phyloP scores from a whole-genome alignment of 2,329 filamentous ascomycete species.

The Talaromyces sp. region DNA sequence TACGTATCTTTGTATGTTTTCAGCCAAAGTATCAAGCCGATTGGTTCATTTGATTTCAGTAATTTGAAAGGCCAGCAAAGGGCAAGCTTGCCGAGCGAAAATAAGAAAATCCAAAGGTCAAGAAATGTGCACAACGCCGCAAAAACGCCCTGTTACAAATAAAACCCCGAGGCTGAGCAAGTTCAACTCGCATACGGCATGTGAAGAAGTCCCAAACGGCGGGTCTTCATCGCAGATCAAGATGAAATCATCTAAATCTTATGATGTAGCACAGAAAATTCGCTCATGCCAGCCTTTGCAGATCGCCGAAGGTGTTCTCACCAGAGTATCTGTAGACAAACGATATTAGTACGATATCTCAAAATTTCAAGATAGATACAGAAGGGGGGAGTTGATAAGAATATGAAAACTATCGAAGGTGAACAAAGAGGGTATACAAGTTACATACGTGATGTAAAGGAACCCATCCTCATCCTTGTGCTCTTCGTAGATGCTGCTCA shows the following conservation, averaged over 20 bases:
- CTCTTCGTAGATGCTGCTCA: constrained; percentile 99
- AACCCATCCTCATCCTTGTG: constrained; percentile 91
- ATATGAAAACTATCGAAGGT: too few species aligned
- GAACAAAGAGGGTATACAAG: too few species aligned
- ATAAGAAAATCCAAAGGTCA: constrained; percentile 2
- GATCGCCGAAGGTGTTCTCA: constrained; percentile 92
- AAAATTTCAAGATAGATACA: too few species aligned
- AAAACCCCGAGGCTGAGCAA: constrained; percentile 13
- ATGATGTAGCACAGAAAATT: not conserved
- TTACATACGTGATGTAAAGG: constrained; percentile 89
- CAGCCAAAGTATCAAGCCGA: too few species aligned
- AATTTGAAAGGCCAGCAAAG: constrained; percentile 14
- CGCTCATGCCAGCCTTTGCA: constrained; percentile 17
- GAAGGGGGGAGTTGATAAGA: too few species aligned
- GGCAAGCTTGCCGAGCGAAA: constrained; percentile 19
- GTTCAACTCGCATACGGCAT: constrained; percentile 8
- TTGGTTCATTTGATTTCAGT: too few species aligned
- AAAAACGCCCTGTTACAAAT: constrained; percentile 22
- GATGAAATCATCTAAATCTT: not conserved
- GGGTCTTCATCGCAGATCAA: constrained; percentile 3
- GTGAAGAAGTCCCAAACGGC: not conserved
- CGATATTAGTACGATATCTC: constrained; percentile 28
- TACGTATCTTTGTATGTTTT: too few species aligned
- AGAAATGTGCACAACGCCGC: constrained; percentile 25
- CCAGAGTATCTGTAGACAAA: constrained; percentile 72